Conservation (phyloP, 257 asterid genomes). For the Hygrophila difformis region DNA sequence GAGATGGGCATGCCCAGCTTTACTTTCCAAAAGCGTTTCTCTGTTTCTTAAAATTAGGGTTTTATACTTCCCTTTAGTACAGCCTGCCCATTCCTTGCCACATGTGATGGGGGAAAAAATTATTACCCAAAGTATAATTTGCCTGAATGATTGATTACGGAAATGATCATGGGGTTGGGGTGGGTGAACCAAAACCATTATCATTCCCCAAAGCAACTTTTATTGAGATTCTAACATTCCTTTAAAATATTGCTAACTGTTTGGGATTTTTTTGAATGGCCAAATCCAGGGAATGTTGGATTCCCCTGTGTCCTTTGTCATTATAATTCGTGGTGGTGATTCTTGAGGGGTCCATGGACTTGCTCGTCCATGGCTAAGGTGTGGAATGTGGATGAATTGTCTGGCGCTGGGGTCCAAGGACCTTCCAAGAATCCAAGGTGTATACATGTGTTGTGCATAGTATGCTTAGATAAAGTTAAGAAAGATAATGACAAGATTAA, state of each 20-base stretch:
- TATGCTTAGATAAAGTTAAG: slow-evolving; percentile 24
- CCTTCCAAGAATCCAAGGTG: too few relatives aligned
- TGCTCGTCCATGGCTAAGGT: too few relatives aligned
- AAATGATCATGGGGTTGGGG: slow-evolving; percentile 18
- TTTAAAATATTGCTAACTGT: slow-evolving; percentile 15
- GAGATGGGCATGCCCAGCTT: too few relatives aligned
- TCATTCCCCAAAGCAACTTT: slow-evolving; percentile 39
- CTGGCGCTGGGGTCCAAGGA: too few relatives aligned
- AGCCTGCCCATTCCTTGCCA: not conserved
- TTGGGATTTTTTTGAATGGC: slow-evolving; percentile 74
- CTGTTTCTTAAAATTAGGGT: too few relatives aligned
- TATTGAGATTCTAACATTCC: slow-evolving; percentile 69
- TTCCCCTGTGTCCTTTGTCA: slow-evolving; percentile 41
- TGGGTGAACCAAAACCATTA: slow-evolving; percentile 42
- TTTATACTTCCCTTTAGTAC: not conserved
- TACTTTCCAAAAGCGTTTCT: too few relatives aligned
- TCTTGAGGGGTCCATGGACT: too few relatives aligned
- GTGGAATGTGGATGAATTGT: too few relatives aligned
- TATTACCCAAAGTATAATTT: not conserved
- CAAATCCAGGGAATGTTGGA: slow-evolving; percentile 86
- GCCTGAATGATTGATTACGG: not conserved
- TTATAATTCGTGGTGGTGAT: slow-evolving; percentile 7
- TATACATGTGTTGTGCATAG: too few relatives aligned
- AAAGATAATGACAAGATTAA: slow-evolving; percentile 47
- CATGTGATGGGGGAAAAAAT: not conserved